Evolutionary conservation across 495 filamentous ascomycete genomes (phyloP), one percentile per base, ranked within the genome.

Genomic region (Hypoxylon trugodes): DNA sequence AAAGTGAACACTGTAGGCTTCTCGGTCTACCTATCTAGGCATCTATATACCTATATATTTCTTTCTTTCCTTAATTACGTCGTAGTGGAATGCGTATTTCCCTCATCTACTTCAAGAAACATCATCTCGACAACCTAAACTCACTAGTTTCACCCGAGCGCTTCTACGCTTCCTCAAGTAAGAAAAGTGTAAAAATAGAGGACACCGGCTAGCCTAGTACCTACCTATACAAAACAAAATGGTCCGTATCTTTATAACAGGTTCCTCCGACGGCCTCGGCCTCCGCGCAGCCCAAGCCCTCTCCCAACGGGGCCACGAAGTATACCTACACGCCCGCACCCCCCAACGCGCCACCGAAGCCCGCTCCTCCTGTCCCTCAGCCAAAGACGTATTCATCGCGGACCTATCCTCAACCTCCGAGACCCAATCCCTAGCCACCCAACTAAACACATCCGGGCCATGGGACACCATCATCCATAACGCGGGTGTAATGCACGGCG

Each of bases 391-490:
- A 2, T 72, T 87, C 5, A 67, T 83, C 10, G 82, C 67, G 15
- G 85, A 87, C 59, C 63, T 86, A 0, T 70, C 76, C 16, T 82
- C 74, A 12, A 79, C 82, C 50, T 54, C 77, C n/a, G 81, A 84
- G 57, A 83, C 75, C 13, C 87, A 86, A 61, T 67, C 73, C 1
- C 76, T 87, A 1, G 83, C 83, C 1, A 57, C 73, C 22, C 68
- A 83, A 30, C 80, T 83, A 19, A 83, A 84, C 65, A 68, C 72
- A 32, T 66, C 73, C 0, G 79, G 78, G 0, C 74, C 76, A 6
- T 86, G 83, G 74, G 85, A 87, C 58, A 71, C 77, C 16, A 78
- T 87, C 21, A 76, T 87, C 19, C 86, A 87, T 72, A 87, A 86
- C 58, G 84, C 84, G n/a, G 75, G 71, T 1, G 36, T 74, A n/a